A percentile compares a stretch with the other conserved stretches of the same genome.
These are phyloP conservation scores for Candolleomyces aberdarensis DNA, from an alignment of 768 basidiomycete species.

Conservation along the genomic window DNA sequence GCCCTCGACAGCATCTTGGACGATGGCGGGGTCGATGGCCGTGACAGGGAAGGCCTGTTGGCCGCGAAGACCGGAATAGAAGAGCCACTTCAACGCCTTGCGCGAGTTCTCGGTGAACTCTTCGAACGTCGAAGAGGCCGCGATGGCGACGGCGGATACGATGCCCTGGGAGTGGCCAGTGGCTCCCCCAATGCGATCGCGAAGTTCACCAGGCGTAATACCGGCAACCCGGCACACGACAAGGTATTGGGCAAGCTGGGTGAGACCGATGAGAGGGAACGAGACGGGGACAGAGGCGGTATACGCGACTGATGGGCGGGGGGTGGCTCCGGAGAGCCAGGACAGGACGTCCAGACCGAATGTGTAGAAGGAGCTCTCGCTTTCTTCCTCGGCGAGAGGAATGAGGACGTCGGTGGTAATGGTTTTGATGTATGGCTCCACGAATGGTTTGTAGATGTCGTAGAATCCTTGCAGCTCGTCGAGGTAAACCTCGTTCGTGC, in stretches of 20 bases:
- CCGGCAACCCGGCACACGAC: conserved; percentile 72
- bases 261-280: conserved; percentile 93
- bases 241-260: conserved; percentile 93
- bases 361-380: conserved; percentile 63
- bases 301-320: conserved; percentile 80
- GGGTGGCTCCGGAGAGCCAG: conserved; percentile 73
- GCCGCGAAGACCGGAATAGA: conserved; percentile 90
- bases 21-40: conserved; percentile 82
- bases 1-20: conserved; percentile 84
- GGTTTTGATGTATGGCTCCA: conserved; percentile 63
- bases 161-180: conserved; percentile 99
- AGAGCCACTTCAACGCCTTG: conserved; percentile 89
- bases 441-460: conserved; percentile 88
- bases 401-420: conserved; percentile 66
- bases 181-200: conserved; percentile 72
- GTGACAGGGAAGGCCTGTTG: conserved; percentile 94
- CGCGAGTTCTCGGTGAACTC: conserved; percentile 71
- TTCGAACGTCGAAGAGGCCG: conserved; percentile 73
- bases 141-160: conserved; percentile 87
- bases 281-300: conserved; percentile 93
- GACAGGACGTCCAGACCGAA: conserved; percentile 78
- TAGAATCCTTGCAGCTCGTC: conserved; percentile 91
- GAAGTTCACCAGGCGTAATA: conserved; percentile 77
- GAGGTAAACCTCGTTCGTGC: conserved; percentile 97
- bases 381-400: conserved; percentile 63